Evolutionary conservation across 176 grass and related monocot species (phyloP), one percentile per base, ranked within the genome.

Genomic region (Zizania latifolia): DNA sequence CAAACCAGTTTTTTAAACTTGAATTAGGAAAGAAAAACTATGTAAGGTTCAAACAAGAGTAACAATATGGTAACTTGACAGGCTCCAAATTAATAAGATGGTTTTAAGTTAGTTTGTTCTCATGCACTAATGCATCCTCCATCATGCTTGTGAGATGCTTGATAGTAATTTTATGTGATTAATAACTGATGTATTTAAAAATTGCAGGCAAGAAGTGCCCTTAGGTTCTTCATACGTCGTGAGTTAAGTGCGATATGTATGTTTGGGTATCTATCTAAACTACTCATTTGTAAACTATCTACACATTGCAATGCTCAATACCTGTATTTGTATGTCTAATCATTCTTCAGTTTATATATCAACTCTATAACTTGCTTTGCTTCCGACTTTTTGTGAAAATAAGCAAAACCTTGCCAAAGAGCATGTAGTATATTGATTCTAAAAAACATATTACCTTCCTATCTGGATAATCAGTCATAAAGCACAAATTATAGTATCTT

Each of bases 231-330:
- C 62, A 77, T 93, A 51, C 83, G 81, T 30, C 78, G 86, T 45
- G 94, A 97, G 72, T 79, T 93, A 17, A 50, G 75, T 83, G 90
- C 78, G 32, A 71, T 97, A n/a, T n/a, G n/a, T n/a, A n/a, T n/a
- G n/a, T n/a, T n/a, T n/a, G n/a, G n/a, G n/a, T n/a, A n/a, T n/a
- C n/a, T n/a, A n/a, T n/a, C n/a, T n/a, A n/a, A n/a, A n/a, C n/a
- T n/a, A n/a, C n/a, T n/a, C n/a, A n/a, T n/a, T n/a, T n/a, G n/a
- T n/a, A n/a, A n/a, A n/a, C n/a, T n/a, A n/a, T n/a, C n/a, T n/a
- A n/a, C n/a, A n/a, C n/a, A n/a, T n/a, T n/a, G n/a, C n/a, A n/a
- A n/a, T n/a, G n/a, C n/a, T n/a, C n/a, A n/a, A n/a, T n/a, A n/a
- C n/a, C n/a, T n/a, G n/a, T n/a, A n/a, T n/a, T n/a, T n/a, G n/a